These are phyloP conservation scores for Nymphaea colorata DNA, from an alignment of 164 flowering plant species.

Conservation along the genomic window DNA sequence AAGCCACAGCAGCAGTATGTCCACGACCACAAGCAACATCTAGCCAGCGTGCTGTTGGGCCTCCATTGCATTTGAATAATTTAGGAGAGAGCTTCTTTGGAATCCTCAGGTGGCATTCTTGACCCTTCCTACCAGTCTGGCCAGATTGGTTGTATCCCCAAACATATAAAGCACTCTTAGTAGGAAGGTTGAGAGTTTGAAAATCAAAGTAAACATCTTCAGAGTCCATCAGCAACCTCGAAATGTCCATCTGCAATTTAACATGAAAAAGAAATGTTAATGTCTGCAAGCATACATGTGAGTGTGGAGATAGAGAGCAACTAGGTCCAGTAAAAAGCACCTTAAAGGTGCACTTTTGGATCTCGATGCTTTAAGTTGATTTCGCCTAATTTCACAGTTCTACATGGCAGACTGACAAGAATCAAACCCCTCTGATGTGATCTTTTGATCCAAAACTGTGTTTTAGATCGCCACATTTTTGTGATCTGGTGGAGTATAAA, in stretches of 20 bases:
- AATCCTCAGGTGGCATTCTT: slow-evolving; percentile 58
- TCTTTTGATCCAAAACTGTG: too few species aligned
- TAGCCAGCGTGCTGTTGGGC: slow-evolving; percentile 56
- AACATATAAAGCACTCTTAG: slow-evolving; percentile 88
- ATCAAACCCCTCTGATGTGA: too few species aligned
- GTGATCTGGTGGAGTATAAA: too few species aligned
- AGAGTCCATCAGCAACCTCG: slow-evolving; percentile 34
- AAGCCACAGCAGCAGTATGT: slow-evolving; percentile 83
- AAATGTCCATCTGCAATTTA: background rate
- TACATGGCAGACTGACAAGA: too few species aligned
- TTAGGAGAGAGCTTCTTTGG: slow-evolving; percentile 75
- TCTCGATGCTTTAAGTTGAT: too few species aligned
- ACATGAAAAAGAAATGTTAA: too few species aligned
- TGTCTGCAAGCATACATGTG: too few species aligned
- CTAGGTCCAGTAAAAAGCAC: too few species aligned
- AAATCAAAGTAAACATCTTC: slow-evolving; percentile 39
- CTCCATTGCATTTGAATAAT: slow-evolving; percentile 73
- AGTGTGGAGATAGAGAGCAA: too few species aligned
- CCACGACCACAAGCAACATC: slow-evolving; percentile 91
- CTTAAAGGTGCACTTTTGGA: too few species aligned
- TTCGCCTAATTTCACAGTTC: background rate
- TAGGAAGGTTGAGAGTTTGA: slow-evolving; percentile 28
- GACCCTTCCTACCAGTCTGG: slow-evolving; percentile 77
- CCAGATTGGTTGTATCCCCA: slow-evolving; percentile 98
- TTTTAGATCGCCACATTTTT: too few species aligned